Base-by-base conservation (phyloP, 23 red algal species). In the Gracilaria vermiculophylla region DNA sequence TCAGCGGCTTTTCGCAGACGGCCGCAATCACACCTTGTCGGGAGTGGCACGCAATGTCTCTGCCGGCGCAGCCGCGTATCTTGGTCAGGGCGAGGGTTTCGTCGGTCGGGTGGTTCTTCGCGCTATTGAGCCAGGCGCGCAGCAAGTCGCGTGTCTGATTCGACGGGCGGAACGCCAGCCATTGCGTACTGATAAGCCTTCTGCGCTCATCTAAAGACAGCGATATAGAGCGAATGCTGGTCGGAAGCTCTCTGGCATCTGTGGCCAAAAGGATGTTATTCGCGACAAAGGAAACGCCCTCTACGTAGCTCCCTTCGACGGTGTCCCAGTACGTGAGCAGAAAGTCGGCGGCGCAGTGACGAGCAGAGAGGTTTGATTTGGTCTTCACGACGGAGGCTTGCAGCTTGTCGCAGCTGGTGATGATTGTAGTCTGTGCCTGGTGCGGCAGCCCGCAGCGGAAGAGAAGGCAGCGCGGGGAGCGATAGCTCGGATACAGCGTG, bases 321-420 rank as follows among this genome's bases (percentile, higher is more conserved):
- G 67, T 73, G 33, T 73, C 67, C 67, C 67, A 73, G 13, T 73
- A 20, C 25, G 39, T 73, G 3, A 73, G 40, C 1, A 73, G 67
- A 73, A 73, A 73, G 67, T 73, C 67, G 11, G 67, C 44, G 40
- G 47, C 67, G 40, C 67, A 73, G 33, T 73, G 67, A 47, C 42
- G 67, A 23, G 67, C 67, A 16, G 67, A 45, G 28, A 73, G 36
- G 67, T 73, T 73, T 2, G 39, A 45, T 47, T 73, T 73, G 20
- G 67, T 48, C 42, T 48, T 73, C 2, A 45, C 20, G 36, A 73
- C 67, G 8, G 67, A 27, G 33, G 42, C 67, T 73, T 73, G 67
- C 36, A 73, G 39, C 67, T 17, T 73, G 67, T 73, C 67, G 67
- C 67, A 73, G 25, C 39, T 73, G 0, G 67, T 48, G 2, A 17